Evolutionary conservation across 352 stramenopile genomes (phyloP).

Genomic region (Globisporangium uncinulatum): DNA sequence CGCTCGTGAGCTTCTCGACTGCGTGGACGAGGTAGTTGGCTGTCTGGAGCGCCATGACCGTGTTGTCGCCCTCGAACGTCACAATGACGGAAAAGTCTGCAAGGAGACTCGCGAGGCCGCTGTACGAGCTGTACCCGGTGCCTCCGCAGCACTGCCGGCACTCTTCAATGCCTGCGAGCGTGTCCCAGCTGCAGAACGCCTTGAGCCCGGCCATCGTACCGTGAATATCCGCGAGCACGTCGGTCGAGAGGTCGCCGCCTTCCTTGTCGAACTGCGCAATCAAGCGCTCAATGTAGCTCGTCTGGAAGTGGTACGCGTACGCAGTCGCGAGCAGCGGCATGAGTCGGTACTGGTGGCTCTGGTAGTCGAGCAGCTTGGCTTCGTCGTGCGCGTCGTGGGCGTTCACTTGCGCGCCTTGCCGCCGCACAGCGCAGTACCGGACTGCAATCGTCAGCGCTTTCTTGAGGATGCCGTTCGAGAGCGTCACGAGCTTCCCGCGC

Average conservation of each 20-base stretch:
- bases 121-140: constrained; percentile 91
- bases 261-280: constrained; percentile 84
- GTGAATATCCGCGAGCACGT: constrained; percentile 90
- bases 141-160: constrained; percentile 94
- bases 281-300: constrained; percentile 70
- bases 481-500: constrained; percentile 70
- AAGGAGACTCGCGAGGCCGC: constrained; percentile 86
- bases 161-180: constrained; percentile 89
- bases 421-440: constrained; percentile 92
- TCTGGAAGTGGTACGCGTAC: constrained; percentile 70
- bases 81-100: constrained; percentile 94
- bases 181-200: constrained; percentile 89
- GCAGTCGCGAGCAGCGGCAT: constrained; percentile 88
- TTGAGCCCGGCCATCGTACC: constrained; percentile 93
- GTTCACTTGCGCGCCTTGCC: constrained; percentile 80
- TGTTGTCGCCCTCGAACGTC: constrained; percentile 96
- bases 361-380: constrained; percentile 93
- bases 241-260: constrained; percentile 56
- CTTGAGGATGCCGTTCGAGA: constrained; percentile 74
- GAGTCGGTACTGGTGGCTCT: constrained; percentile 94
- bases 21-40: constrained; percentile 62
- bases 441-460: constrained; percentile 92
- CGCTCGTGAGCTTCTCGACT: constrained; percentile 44
- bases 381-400: constrained; percentile 43
- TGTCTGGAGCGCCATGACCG: constrained; percentile 94